Evolutionary conservation across 2,329 filamentous ascomycete genomes (phyloP), one percentile per base, ranked within the genome.

Genomic region (Ceratocystis harringtonii): DNA sequence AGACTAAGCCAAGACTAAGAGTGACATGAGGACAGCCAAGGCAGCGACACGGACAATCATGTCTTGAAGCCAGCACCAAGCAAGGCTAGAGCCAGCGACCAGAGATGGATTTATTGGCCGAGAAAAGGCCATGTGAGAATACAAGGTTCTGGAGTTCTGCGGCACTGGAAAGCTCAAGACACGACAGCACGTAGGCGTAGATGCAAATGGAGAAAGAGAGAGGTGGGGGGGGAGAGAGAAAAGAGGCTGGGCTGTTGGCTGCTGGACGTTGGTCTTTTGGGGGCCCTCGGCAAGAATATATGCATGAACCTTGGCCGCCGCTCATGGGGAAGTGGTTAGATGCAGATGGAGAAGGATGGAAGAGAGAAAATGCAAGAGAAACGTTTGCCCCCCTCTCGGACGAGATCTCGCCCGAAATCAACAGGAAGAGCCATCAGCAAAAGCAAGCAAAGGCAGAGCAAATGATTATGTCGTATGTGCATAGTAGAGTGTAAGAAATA

Each of bases 341-440:
- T 52, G 25, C 28, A 36, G 19, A 17, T 58, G 55, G 28, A 32
- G 32, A 58, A 58, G 28, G 55, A 58, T 58, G 17, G 8, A 41
- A 41, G 12, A 12, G 17, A 50, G 48, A 58, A n/a, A 58, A 58
- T 17, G 28, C 55, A 32, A 19, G 28, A 58, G 55, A 58, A 32
- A 4, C 36, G 8, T 19, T 32, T 58, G 55, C 55, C 52, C 17
- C 8, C 55, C 6, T 32, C 55, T 58, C 55, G 55, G 55, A n/a
- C 55, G 55, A 58, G 55, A 58, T 58, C 55, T 58, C 55, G 55
- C 55, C 32, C 55, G 55, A 58, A 32, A 30, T n/a, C 28, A n/a
- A 36, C n/a, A 8, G 22, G 22, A 50, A 48, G 6, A 32, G 30
- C 30, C 6, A 30, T 30, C 30, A 55, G 15, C 15, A 25, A 55